Conservation (phyloP, 2,329 filamentous ascomycete species). For the Claviceps fusiformis region DNA sequence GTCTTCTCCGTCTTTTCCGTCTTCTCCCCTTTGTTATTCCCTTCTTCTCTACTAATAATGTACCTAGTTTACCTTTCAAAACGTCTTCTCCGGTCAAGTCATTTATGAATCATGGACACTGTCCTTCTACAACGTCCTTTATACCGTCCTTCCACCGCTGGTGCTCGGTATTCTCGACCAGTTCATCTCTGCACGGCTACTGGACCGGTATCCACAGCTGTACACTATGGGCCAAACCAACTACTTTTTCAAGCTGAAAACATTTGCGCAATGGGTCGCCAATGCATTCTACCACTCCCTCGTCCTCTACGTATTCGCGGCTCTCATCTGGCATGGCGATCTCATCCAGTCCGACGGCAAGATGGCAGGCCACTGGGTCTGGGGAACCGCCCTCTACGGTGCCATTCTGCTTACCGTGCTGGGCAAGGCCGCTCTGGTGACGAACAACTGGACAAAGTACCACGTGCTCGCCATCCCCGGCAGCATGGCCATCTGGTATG, state of each 20-base stretch:
- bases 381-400: slow-evolving; percentile 91
- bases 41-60: background rate
- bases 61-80: slow-evolving; percentile 82
- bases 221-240: slow-evolving; percentile 90
- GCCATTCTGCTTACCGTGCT: slow-evolving; percentile 87
- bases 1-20: too few species aligned
- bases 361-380: slow-evolving; percentile 89
- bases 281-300: slow-evolving; percentile 95
- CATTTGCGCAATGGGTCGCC: slow-evolving; percentile 82
- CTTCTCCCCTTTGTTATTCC: too few species aligned
- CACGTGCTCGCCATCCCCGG: slow-evolving; percentile 91
- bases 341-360: slow-evolving; percentile 66
- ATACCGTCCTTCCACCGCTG: slow-evolving; percentile 85
- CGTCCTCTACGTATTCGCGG: slow-evolving; percentile 73
- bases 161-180: slow-evolving; percentile 95
- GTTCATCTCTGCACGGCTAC: slow-evolving; percentile 82
- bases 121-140: slow-evolving; percentile 99
- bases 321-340: slow-evolving; percentile 72
- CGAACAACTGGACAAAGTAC: slow-evolving; percentile 98
- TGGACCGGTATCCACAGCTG: slow-evolving; percentile 92
- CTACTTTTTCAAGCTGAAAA: slow-evolving; percentile 82
- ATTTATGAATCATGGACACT: slow-evolving; percentile 99
- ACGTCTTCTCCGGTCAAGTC: slow-evolving; percentile 91
- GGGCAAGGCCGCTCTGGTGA: slow-evolving; percentile 86
- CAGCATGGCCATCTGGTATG: slow-evolving; percentile 81